Base-by-base conservation (phyloP, 768 basidiomycete species). In the Mycena chlorophos region DNA sequence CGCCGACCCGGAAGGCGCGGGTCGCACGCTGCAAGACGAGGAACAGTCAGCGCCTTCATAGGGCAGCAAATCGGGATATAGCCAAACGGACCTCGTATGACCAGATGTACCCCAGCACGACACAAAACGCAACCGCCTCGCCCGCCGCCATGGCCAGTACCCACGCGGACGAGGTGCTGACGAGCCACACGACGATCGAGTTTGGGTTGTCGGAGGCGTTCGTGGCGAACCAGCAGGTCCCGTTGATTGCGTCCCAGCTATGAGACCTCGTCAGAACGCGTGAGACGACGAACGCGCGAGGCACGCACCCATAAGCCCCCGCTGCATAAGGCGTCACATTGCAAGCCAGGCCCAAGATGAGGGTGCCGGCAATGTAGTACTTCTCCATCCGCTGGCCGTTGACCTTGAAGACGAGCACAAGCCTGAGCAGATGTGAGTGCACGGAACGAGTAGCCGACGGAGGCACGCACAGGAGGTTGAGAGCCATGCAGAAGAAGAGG, bases 381-480 rank as follows among this genome's bases (percentile, higher is more conserved):
- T 46, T 51, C 25, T 55, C 58, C 54, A 59, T 59, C 23, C 39
- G 49, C 29, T 51, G 26, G n/a, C n/a, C n/a, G n/a, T n/a, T n/a
- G n/a, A n/a, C n/a, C n/a, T n/a, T n/a, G n/a, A n/a, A 19, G 49
- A 19, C 38, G 19, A 51, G 49, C 5, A 54, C 53, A 17, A 59
- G 3, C 31, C 31, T 8, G 5, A 59, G 52, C 49, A 59, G 23
- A n/a, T n/a, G 52, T 55, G 19, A 3, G 40, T 14, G 6, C 3
- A 19, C 6, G 13, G 10, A 12, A 13, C 17, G 3, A 47, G 19
- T 30, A 28, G 45, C 17, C 13, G 19, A 2, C 14, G 14, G 19
- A 5, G 31, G 30, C 31, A 43, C 54, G 13, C 26, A 55, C 54
- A 28, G 37, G 5, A 55, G 54, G 31, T 55, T 55, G 13, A 55